Percentiles rank a stretch among this genome's conserved stretches.
Evolutionary conservation across 805 yeast species (phyloP).

Genomic region (Myxozyma sirexii): DNA sequence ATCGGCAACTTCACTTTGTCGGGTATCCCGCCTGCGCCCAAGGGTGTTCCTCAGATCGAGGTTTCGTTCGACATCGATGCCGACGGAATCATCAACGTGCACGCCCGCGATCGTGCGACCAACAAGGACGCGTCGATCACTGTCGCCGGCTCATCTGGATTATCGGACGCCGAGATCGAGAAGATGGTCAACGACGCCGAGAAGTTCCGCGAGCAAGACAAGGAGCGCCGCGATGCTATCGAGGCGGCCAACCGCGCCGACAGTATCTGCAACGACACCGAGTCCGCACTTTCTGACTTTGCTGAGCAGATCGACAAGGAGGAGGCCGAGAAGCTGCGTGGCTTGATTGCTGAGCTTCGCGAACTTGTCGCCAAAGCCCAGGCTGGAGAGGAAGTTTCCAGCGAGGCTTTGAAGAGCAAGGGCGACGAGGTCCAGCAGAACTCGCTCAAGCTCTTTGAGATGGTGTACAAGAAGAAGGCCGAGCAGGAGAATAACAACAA

Average conservation of each 20-base stretch:
- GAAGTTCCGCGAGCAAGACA: constrained; percentile 83
- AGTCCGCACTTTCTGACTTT: constrained; percentile 78
- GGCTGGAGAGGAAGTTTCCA: constrained; percentile 65
- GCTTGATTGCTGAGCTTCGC: constrained; percentile 63
- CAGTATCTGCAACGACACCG: constrained; percentile 84
- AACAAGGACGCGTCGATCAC: constrained; percentile 94
- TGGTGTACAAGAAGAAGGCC: constrained; percentile 57
- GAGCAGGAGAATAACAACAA: constrained; percentile 38
- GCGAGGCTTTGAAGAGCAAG: constrained; percentile 71
- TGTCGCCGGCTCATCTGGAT: constrained; percentile 94
- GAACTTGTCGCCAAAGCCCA: constrained; percentile 74
- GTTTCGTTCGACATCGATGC: constrained; percentile 96
- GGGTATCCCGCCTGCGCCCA: constrained; percentile 94
- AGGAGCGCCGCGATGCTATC: constrained; percentile 79
- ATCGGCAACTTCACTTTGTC: constrained; percentile 94
- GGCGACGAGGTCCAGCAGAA: constrained; percentile 80
- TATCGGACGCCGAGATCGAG: constrained; percentile 86
- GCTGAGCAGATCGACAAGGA: constrained; percentile 63
- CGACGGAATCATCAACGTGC: constrained; percentile 94
- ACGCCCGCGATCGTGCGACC: constrained; percentile 91
- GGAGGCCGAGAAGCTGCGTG: constrained; percentile 58
- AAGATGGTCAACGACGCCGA: constrained; percentile 90
- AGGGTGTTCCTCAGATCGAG: constrained; percentile 93
- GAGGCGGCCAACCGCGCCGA: constrained; percentile 86
- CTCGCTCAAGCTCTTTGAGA: constrained; percentile 80